These are phyloP conservation scores for Botryotinia convoluta DNA, from an alignment of 2,329 filamentous ascomycete genomes.

Conservation along the genomic window DNA sequence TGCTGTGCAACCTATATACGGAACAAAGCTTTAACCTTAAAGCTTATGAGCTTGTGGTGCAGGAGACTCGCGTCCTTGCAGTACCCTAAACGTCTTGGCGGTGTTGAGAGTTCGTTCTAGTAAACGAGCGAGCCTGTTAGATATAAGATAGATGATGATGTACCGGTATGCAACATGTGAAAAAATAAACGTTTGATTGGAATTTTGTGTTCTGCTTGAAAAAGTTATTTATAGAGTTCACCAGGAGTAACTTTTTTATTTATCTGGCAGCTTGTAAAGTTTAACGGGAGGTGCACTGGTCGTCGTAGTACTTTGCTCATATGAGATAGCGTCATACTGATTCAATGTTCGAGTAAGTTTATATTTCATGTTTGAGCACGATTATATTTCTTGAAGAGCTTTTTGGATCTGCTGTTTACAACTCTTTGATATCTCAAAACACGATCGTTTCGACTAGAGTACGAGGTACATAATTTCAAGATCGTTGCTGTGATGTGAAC, in stretches of 20 bases:
- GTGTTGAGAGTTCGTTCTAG: not conserved
- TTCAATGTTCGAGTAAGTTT: not conserved
- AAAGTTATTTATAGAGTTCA: not conserved
- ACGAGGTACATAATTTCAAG: not conserved
- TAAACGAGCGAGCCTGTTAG: not conserved
- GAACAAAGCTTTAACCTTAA: not conserved
- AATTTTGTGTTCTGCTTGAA: not conserved
- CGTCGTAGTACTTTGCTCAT: not conserved
- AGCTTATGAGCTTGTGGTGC: not conserved
- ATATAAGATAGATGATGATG: not conserved
- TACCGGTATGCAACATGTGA: not conserved
- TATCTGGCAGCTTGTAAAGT: not conserved
- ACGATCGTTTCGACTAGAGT: not conserved
- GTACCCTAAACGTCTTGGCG: slow-evolving; percentile 19
- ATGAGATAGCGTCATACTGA: not conserved
- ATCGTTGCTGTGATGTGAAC: too few relatives aligned
- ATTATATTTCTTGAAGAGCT: not conserved
- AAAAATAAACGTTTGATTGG: not conserved
- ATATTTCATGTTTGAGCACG: not conserved
- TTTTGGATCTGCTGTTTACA: not conserved
- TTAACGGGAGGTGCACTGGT: not conserved
- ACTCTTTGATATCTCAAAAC: not conserved
- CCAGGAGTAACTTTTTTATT: not conserved
- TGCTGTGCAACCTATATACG: not conserved
- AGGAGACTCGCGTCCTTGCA: slow-evolving; percentile 16